Conservation (phyloP, 2,329 filamentous ascomycete species). For the Colletotrichum karsti region DNA sequence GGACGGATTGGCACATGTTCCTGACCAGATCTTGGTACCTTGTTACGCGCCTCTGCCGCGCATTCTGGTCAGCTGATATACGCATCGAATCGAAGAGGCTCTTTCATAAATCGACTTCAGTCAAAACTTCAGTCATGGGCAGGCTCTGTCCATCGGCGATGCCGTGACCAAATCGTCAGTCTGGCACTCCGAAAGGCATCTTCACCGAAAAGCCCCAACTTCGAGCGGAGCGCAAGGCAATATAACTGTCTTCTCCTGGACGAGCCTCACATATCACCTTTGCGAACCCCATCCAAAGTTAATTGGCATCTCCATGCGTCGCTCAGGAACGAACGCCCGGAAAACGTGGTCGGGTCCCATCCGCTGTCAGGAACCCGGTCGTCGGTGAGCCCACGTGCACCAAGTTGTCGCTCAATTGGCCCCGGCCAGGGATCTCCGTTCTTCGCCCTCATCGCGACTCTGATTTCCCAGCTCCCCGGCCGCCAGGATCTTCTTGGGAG, state of each 20-base stretch:
- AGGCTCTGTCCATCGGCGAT: background rate
- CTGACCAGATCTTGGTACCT: background rate
- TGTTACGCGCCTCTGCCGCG: constrained; percentile 9
- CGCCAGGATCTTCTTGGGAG: background rate
- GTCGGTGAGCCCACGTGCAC: constrained; percentile 26
- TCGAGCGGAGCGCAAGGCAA: background rate
- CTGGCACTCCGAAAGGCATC: background rate
- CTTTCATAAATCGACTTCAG: background rate
- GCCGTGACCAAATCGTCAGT: background rate
- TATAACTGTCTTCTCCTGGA: background rate
- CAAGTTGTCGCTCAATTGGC: constrained; percentile 42
- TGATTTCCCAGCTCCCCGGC: background rate
- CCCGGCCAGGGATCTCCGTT: constrained; percentile 6
- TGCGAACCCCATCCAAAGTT: background rate
- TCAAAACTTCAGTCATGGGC: background rate
- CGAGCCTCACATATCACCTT: constrained; percentile 1
- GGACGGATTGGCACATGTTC: constrained; percentile 18
- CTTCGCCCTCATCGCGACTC: background rate
- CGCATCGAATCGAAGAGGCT: background rate
- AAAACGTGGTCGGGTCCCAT: constrained; percentile 18
- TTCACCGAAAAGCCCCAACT: background rate
- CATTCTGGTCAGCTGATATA: background rate
- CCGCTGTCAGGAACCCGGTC: constrained; percentile 9
- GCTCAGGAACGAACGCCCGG: background rate
- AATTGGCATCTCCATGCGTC: background rate